phyloP scores from a whole-genome alignment of 305 asterid species.

The Ilex paraguariensis region DNA sequence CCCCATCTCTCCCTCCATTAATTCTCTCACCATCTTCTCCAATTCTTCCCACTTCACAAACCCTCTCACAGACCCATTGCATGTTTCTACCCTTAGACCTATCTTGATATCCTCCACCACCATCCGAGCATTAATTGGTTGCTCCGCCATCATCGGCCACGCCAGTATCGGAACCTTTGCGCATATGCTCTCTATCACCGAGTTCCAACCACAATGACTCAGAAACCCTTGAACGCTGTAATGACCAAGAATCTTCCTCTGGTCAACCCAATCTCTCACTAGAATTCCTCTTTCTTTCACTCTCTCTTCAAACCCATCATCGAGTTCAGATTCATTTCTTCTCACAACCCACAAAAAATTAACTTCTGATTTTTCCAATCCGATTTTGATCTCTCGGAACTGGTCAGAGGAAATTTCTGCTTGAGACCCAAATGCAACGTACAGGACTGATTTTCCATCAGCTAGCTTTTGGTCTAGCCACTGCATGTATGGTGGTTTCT shows the following conservation, averaged over 20 bases:
- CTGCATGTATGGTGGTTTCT: constrained; percentile 27
- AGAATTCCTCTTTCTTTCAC: constrained; percentile 8
- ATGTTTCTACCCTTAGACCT: constrained; percentile 24
- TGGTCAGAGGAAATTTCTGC: constrained; percentile 45
- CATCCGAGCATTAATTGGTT: constrained; percentile 30
- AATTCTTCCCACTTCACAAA: constrained; percentile 30
- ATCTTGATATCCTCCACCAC: constrained; percentile 35
- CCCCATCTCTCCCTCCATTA: constrained; percentile 38
- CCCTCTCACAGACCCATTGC: constrained; percentile 26
- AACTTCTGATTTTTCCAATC: constrained; percentile 27
- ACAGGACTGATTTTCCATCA: constrained; percentile 33
- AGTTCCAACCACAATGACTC: constrained; percentile 50
- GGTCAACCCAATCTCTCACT: constrained; percentile 12
- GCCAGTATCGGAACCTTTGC: constrained; percentile 42
- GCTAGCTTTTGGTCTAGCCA: constrained; percentile 50
- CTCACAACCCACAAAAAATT: constrained; percentile 12
- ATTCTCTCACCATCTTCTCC: constrained; percentile 23
- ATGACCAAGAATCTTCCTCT: constrained; percentile 2
- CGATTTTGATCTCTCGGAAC: constrained; percentile 39
- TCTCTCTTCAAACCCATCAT: background rate
- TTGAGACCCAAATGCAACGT: constrained; percentile 72
- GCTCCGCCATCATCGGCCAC: constrained; percentile 59
- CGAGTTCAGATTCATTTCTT: background rate
- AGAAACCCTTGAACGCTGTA: constrained; percentile 4
- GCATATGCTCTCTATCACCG: constrained; percentile 44